These are phyloP conservation scores for Calonectria hongkongensis DNA, from an alignment of 2,329 filamentous ascomycete genomes.

Conservation along the genomic window DNA sequence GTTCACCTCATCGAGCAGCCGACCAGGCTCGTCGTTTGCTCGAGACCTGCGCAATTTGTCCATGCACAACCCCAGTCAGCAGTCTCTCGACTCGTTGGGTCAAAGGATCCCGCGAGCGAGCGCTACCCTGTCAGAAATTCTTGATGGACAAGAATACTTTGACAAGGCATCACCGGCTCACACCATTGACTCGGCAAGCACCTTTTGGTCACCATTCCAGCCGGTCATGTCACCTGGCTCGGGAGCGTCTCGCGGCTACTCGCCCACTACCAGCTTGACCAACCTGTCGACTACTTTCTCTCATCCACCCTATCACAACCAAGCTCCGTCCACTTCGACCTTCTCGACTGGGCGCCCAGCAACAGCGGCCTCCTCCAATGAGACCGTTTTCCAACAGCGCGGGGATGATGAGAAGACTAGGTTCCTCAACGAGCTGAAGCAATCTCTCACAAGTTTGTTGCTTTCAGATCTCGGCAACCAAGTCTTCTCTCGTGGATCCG, in stretches of 20 bases:
- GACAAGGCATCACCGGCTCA: constrained; percentile 80
- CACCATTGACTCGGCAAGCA: constrained; percentile 84
- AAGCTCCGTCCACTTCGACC: constrained; percentile 67
- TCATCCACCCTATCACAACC: constrained; percentile 63
- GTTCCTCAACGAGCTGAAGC: constrained; percentile 87
- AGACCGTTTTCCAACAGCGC: constrained; percentile 78
- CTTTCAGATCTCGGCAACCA: constrained; percentile 92
- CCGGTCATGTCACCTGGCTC: constrained; percentile 79
- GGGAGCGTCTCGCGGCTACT: constrained; percentile 73
- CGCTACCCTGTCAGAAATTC: constrained; percentile 77
- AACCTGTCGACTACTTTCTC: constrained; percentile 73
- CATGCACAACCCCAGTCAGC: constrained; percentile 78
- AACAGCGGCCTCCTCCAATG: constrained; percentile 80
- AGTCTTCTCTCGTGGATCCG: constrained; percentile 91
- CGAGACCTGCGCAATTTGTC: constrained; percentile 76
- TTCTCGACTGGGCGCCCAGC: constrained; percentile 75
- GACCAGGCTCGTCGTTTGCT: constrained; percentile 72
- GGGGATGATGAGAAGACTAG: constrained; percentile 81
- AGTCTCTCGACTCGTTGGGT: constrained; percentile 81
- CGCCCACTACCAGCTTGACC: constrained; percentile 76
- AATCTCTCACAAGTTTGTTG: constrained; percentile 87
- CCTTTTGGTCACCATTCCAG: constrained; percentile 93
- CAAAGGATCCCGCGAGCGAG: constrained; percentile 76
- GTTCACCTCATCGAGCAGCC: constrained; percentile 64
- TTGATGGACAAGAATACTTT: constrained; percentile 83